These are phyloP conservation scores for Colletotrichum lentis DNA, from an alignment of 2,329 filamentous ascomycete species.

Conservation along the genomic window DNA sequence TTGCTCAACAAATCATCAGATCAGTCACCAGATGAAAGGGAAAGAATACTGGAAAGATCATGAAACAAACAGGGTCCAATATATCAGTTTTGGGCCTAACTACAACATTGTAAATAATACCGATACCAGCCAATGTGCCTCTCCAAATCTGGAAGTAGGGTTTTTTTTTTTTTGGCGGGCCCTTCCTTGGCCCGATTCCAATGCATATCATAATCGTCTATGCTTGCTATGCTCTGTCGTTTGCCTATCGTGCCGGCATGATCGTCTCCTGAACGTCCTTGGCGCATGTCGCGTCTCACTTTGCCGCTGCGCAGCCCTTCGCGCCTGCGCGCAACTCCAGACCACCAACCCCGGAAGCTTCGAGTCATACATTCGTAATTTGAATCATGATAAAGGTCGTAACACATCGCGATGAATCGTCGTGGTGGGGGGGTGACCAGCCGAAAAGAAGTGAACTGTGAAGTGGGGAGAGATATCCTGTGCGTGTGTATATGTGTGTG, in stretches of 20 bases:
- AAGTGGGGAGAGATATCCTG: constrained; percentile 9
- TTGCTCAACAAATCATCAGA: too few relatives aligned
- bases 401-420: constrained; percentile 39
- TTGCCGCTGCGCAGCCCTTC: constrained; percentile 28
- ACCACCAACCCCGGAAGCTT: constrained; percentile 30
- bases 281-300: constrained; percentile 35
- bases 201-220: constrained; percentile 37
- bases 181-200: constrained; percentile 20
- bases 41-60: background rate
- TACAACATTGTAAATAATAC: constrained; percentile 32
- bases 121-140: constrained; percentile 28
- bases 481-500: background rate
- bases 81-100: constrained; percentile 31
- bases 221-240: constrained; percentile 38
- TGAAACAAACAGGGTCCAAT: constrained; percentile 26
- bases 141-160: constrained; percentile 13
- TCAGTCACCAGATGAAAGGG: background rate
- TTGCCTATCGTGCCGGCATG: constrained; percentile 38
- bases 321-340: constrained; percentile 32
- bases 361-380: constrained; percentile 40
- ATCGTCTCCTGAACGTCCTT: constrained; percentile 35
- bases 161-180: constrained; percentile 13
- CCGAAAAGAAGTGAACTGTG: constrained; percentile 36
- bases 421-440: constrained; percentile 37
- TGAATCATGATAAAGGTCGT: constrained; percentile 40